Base-by-base conservation (phyloP, 306 rosid species). In the Vicia villosa region DNA sequence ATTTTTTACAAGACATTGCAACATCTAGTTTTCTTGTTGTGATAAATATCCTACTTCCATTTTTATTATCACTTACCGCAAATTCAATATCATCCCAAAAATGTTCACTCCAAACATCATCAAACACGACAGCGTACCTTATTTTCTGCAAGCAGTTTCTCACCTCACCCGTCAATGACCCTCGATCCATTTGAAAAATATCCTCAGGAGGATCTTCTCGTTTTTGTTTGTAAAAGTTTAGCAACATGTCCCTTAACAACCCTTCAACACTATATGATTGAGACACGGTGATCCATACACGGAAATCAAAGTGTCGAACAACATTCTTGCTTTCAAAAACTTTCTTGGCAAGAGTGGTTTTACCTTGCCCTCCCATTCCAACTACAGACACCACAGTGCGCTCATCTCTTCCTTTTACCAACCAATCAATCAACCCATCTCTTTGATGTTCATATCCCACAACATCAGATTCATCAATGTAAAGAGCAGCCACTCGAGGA, bases 351-450 rank as follows among this genome's bases (percentile, higher is more conserved):
- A 47, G 54, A 47, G 54, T 47, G 1, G 54, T 47, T 47, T 47
- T 47, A 6, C 54, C 54, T 16, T 47, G 54, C 54, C 54, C 54
- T 47, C 54, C 54, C 54, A 47, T 47, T 47, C 54, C 54, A 6
- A 15, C 54, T 3, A 47, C 11, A 1, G 11, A 17, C 16, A 49
- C 55, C 3, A 49, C 55, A 1, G 55, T 49, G 1, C 24, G 24
- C 1, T 49, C 55, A 7, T 49, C 11, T 8, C 55, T 49, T 17
- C 24, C 55, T 20, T 16, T 49, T 49, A 16, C 10, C 55, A 49
- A 17, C 55, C 24, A 16, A 49, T 49, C 24, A 49, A 6, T 49
- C 55, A 49, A 17, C 55, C 5, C 9, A 3, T 49, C 5, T 16
- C 5, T 49, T 49, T 49, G 5, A 7, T 0, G 9, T 17, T 49